Evolutionary conservation across 768 basidiomycete genomes (phyloP).

Genomic region (Grammothele lineata): DNA sequence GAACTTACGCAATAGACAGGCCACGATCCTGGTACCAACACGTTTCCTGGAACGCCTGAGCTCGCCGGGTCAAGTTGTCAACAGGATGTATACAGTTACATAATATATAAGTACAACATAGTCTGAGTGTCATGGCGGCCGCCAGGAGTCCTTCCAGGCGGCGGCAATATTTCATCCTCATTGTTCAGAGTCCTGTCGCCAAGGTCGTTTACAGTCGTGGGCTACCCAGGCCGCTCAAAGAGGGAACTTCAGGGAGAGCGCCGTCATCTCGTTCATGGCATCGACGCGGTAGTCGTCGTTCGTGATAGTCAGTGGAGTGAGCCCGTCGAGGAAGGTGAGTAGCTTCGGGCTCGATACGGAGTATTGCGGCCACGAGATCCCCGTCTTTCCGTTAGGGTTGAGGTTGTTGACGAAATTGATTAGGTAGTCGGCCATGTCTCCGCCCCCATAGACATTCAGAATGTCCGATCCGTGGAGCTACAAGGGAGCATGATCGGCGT

Average conservation of each 20-base stretch:
- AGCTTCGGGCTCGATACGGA: slow-evolving; percentile 8
- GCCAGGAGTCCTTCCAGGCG: too few relatives aligned
- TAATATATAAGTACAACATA: too few relatives aligned
- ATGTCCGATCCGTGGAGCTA: slow-evolving; percentile 22
- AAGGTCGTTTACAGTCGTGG: too few relatives aligned
- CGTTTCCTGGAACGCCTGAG: too few relatives aligned
- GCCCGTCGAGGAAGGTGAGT: slow-evolving; percentile 16
- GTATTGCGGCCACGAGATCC: slow-evolving; percentile 22
- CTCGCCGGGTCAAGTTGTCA: too few relatives aligned
- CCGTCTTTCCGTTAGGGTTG: slow-evolving; percentile 25
- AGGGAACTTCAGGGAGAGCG: slow-evolving; percentile 16
- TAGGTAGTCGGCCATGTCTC: slow-evolving; percentile 25
- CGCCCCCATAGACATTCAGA: slow-evolving; percentile 17
- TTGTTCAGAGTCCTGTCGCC: too few relatives aligned
- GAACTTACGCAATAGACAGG: too few relatives aligned
- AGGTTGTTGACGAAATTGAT: slow-evolving; percentile 27
- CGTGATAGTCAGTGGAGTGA: slow-evolving; percentile 7
- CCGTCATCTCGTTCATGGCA: slow-evolving; percentile 10
- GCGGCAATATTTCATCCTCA: too few relatives aligned
- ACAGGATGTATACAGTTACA: too few relatives aligned
- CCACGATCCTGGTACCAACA: too few relatives aligned
- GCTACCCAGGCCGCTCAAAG: too few relatives aligned
- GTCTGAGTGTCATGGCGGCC: too few relatives aligned
- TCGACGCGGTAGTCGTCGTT: slow-evolving; percentile 16
- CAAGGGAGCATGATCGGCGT: neutral